These are phyloP conservation scores for Rhizomucor miehei DNA, from an alignment of 371 early-diverging fungal genomes.

Conservation along the genomic window DNA sequence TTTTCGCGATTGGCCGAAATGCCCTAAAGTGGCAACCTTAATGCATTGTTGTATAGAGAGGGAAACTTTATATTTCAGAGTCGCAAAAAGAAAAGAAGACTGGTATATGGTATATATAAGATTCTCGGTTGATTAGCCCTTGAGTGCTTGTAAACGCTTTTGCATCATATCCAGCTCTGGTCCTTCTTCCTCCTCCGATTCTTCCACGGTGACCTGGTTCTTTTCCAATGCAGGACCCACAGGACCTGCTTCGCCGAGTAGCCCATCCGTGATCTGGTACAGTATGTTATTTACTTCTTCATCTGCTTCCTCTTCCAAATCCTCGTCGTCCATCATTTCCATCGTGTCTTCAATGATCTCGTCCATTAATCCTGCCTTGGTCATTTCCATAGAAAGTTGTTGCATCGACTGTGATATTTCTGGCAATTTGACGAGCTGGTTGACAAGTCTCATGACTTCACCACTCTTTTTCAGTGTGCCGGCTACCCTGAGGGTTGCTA, in stretches of 20 bases:
- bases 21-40: too few species aligned
- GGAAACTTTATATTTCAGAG: too few species aligned
- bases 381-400: conserved; percentile 92
- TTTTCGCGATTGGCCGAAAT: too few species aligned
- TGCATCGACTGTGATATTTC: conserved; percentile 81
- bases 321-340: conserved; percentile 85
- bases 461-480: conserved; percentile 87
- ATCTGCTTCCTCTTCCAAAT: conserved; percentile 92
- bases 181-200: conserved; percentile 63
- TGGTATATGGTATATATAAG: too few species aligned
- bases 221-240: conserved; percentile 57
- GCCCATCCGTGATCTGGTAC: conserved; percentile 87
- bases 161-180: conserved; percentile 84
- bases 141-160: conserved; percentile 71
- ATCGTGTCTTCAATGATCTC: conserved; percentile 94
- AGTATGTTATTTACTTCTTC: conserved; percentile 90
- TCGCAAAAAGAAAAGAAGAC: too few species aligned
- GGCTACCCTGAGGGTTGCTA: conserved; percentile 83
- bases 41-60: too few species aligned
- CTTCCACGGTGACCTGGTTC: conserved; percentile 36
- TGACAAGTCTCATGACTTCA: conserved; percentile 89
- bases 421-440: conserved; percentile 80
- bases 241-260: conserved; percentile 68
- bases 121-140: too few species aligned
- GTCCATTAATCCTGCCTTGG: conserved; percentile 88